phyloP scores from a whole-genome alignment of 331 rosid species.

The Dryas integrifolia region DNA sequence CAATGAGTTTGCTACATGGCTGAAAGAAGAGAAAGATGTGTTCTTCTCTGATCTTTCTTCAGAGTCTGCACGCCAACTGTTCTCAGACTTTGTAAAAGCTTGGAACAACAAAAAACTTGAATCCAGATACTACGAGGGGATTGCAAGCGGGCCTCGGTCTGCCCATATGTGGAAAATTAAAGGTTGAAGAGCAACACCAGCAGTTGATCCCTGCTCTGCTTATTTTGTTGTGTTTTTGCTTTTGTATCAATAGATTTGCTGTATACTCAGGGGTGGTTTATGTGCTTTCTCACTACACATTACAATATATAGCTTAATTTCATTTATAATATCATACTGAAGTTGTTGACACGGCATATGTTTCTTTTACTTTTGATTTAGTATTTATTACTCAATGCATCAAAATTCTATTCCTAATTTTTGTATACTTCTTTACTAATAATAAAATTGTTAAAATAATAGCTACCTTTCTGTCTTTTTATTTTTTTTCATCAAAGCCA shows the following conservation, averaged over 20 bases:
- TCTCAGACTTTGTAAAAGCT: slow-evolving; percentile 61
- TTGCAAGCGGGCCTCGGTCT: slow-evolving; percentile 65
- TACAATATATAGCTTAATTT: not conserved
- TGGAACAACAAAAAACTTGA: slow-evolving; percentile 74
- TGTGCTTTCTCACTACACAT: not conserved
- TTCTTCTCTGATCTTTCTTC: slow-evolving; percentile 83
- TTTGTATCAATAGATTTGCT: not conserved
- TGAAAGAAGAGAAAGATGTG: slow-evolving; percentile 77
- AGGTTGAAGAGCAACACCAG: slow-evolving; percentile 23
- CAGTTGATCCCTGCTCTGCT: not conserved
- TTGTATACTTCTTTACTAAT: no score
- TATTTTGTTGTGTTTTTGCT: not conserved
- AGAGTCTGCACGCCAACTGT: slow-evolving; percentile 65
- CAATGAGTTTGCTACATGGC: slow-evolving; percentile 88
- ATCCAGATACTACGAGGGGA: slow-evolving; percentile 76
- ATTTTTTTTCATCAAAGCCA: no score
- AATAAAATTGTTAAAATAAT: no score
- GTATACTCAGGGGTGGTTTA: not conserved
- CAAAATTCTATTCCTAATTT: no score
- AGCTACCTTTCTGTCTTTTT: no score
- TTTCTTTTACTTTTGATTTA: no score
- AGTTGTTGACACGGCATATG: not conserved
- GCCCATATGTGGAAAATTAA: slow-evolving; percentile 82
- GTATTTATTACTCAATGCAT: no score
- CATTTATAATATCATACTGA: not conserved